Conservation (phyloP, 2,329 filamentous ascomycete genomes). For the Zymoseptoria ardabiliae region DNA sequence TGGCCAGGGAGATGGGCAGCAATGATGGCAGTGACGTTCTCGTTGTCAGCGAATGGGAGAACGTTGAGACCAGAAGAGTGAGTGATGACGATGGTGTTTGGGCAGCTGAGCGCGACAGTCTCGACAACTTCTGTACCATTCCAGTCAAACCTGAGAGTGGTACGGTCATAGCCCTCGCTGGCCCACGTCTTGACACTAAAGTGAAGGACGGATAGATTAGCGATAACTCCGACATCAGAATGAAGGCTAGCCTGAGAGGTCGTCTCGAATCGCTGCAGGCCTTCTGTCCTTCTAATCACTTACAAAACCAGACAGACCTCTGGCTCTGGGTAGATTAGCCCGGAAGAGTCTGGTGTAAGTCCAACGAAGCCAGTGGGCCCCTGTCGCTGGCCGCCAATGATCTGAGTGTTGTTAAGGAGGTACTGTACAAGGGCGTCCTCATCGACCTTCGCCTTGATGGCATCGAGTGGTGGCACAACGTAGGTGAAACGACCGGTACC, state of each 20-base stretch:
- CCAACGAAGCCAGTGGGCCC: not conserved
- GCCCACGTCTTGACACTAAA: constrained; percentile 28
- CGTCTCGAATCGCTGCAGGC: not conserved
- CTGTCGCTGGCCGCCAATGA: constrained; percentile 16
- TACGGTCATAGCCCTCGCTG: constrained; percentile 39
- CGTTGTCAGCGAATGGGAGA: constrained; percentile 35
- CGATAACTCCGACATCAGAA: not conserved
- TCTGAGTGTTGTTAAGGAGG: constrained; percentile 34
- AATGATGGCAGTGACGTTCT: constrained; percentile 32
- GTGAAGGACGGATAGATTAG: constrained; percentile 25
- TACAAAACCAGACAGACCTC: constrained; percentile 49
- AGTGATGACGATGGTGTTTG: constrained; percentile 27
- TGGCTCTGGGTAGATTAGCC: constrained; percentile 21
- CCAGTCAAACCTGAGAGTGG: constrained; percentile 36
- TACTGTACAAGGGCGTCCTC: constrained; percentile 40
- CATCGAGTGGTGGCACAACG: constrained; percentile 36
- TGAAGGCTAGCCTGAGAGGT: not conserved
- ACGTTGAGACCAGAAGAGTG: constrained; percentile 32
- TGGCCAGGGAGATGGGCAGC: constrained; percentile 38
- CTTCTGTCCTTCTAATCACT: not conserved
- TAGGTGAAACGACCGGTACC: constrained; percentile 36
- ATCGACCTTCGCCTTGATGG: constrained; percentile 32
- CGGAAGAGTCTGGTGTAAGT: not conserved
- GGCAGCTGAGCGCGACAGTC: constrained; percentile 22
- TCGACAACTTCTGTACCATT: constrained; percentile 31